Base-by-base conservation (phyloP, 352 stramenopile genomes). In the Phytophthora pini region DNA sequence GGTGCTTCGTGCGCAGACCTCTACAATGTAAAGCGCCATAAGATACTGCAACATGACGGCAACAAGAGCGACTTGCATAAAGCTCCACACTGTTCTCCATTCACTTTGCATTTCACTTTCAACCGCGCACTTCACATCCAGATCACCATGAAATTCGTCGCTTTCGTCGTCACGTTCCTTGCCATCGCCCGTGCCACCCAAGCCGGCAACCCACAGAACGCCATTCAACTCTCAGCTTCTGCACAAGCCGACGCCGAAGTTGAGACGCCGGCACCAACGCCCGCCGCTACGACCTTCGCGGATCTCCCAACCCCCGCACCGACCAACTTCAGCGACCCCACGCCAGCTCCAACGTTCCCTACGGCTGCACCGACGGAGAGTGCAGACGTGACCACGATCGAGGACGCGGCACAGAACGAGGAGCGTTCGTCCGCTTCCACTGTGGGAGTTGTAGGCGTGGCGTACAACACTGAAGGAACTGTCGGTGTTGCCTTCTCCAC, bases 131-230 rank as follows among this genome's bases (percentile, higher is more conserved):
- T 55, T 54, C 40, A 47, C 17, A 39, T 63, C 17, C 22, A 40
- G 43, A 29, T 15, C 29, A 34, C 10, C 56, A 85, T 85, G 77
- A 82, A 85, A 32, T 50, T 85, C 71, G 66, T 68, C 12, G 31
- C 66, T 32, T 61, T 82, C 62, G 17, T 79, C 54, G 38, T 71
- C n/a, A 70, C 71, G 13, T 68, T 72, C 43, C 41, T 78, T 39
- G 58, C 65, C 47, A 45, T 79, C 59, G 43, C 61, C 15, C 43
- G 53, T 53, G 59, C 62, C 32, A 45, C 48, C 24, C 57, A 74
- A 17, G 72, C 72, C 22, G 68, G 57, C 4, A 51, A 61, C 40
- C 57, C 56, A 5, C 39, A 49, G 17, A 70, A 62, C 12, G 48
- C 40, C 39, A 55, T 46, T 5, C 65, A 70, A 13, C 24, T 63